Evolutionary conservation across 225 moss, liverwort and hornwort species (phyloP).

Genomic region (Polytrichum formosum): DNA sequence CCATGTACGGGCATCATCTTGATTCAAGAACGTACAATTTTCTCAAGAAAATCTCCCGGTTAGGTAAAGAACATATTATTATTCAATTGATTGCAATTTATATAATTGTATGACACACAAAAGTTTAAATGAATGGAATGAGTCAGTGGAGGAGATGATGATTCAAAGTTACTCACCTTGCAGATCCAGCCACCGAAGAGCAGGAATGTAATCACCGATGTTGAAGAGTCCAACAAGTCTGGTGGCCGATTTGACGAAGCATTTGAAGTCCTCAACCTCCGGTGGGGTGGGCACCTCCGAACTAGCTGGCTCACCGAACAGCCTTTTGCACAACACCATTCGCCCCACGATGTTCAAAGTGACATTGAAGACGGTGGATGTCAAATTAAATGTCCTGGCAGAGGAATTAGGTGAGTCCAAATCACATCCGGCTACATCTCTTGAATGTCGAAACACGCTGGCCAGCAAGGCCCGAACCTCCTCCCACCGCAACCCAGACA

Average conservation of each 20-base stretch:
- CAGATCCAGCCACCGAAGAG: constrained; percentile 67
- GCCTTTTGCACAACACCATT: constrained; percentile 58
- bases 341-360: constrained; percentile 66
- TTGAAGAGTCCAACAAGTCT: constrained; percentile 76
- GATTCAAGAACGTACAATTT: too few relatives aligned
- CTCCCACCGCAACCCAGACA: constrained; percentile 50
- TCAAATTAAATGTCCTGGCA: constrained; percentile 37
- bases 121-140: neutral
- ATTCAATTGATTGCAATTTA: too few relatives aligned
- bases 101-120: too few relatives aligned
- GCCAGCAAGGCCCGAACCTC: constrained; percentile 34
- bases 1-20: too few relatives aligned
- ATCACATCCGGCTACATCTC: neutral
- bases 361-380: constrained; percentile 50
- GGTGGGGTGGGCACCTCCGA: constrained; percentile 15
- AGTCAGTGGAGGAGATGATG: constrained; percentile 2
- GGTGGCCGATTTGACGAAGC: constrained; percentile 54
- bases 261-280: constrained; percentile 67
- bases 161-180: constrained; percentile 42
- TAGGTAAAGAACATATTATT: too few relatives aligned
- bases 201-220: constrained; percentile 69
- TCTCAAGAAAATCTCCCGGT: too few relatives aligned
- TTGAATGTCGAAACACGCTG: constrained; percentile 16
- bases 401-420: neutral
- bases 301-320: constrained; percentile 31